Base-by-base conservation (phyloP, 176 grass and related monocot species). In the Juncus inflexus region DNA sequence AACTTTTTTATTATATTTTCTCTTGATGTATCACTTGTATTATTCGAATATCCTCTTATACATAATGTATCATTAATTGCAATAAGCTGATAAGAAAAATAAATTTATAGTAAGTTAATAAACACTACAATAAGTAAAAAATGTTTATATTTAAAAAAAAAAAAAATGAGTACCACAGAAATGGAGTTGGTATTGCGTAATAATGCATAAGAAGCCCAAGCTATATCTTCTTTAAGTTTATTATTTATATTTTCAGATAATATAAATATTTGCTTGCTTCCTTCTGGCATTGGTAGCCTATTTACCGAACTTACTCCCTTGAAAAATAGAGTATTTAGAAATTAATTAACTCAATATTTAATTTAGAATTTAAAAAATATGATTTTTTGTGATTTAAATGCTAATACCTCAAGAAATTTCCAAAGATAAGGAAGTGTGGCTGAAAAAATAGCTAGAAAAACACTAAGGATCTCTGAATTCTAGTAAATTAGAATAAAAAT, bases 121-220 rank as follows among this genome's bases (percentile, higher is more conserved):
- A 83, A 15, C 19, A 4, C 66, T 58, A 36, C 61, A 56, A 36
- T 9, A 6, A 14, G 5, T 9, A 35, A 0, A 63, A 38, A 42
- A 65, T 14, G 56, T 38, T 40, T 60, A 39, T 61, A 4, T 40
- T 50, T 39, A 1, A 15, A 54, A 53, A 15, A 54, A 39, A 42
- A 63, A 15, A 16, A 63, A 76, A 69, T 63, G 7, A 66, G 69
- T 89, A 97, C 94, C 78, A 97, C 85, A 7, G 87, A 89, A 2
- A 86, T 84, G 41, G 85, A 89, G 77, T 97, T 91, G 39, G 88
- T 97, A 73, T 80, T 91, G 51, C 83, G 79, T 47, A 97, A 71
- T 59, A 97, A 73, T 12, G 76, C 88, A 64, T 89, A 97, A 0
- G 85, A 91, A 15, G 85, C 80, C 94, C 94, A 91, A 3, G 87